These are phyloP conservation scores for Domatiomyces catenatus DNA, from an alignment of 2,329 filamentous ascomycete genomes.

Conservation along the genomic window DNA sequence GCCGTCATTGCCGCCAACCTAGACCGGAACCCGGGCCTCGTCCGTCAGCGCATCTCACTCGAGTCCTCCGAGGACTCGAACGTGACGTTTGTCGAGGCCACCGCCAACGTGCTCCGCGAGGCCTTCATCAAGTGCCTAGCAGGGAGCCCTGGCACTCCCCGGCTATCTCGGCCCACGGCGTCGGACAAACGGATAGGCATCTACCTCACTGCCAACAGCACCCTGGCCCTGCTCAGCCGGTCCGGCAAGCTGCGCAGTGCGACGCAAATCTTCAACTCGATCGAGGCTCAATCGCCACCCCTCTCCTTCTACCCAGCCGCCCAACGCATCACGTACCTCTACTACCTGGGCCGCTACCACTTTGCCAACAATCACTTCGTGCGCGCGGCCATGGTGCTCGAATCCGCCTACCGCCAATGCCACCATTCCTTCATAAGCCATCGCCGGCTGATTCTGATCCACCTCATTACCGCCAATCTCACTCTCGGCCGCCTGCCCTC, in stretches of 20 bases:
- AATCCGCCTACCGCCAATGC: constrained; percentile 68
- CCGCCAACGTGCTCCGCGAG: constrained; percentile 76
- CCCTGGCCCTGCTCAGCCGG: constrained; percentile 75
- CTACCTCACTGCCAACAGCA: constrained; percentile 83
- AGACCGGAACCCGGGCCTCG: constrained; percentile 64
- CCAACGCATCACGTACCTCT: constrained; percentile 82
- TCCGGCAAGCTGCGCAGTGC: constrained; percentile 71
- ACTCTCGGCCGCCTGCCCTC: constrained; percentile 74
- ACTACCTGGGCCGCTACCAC: constrained; percentile 83
- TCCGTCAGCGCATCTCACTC: constrained; percentile 33
- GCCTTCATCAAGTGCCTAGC: constrained; percentile 79
- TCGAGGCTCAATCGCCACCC: constrained; percentile 67
- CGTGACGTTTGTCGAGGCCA: constrained; percentile 69
- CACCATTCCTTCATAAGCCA: constrained; percentile 46
- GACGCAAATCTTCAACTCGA: constrained; percentile 78
- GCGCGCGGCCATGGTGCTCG: constrained; percentile 57
- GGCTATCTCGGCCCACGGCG: constrained; percentile 37
- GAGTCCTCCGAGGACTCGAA: constrained; percentile 46
- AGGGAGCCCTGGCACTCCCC: constrained; percentile 35
- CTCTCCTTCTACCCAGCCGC: constrained; percentile 67
- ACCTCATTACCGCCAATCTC: constrained; percentile 68
- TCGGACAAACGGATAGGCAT: constrained; percentile 78
- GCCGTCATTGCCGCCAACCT: constrained; percentile 71
- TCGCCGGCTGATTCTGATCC: constrained; percentile 63
- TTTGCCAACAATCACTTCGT: constrained; percentile 73